Evolutionary conservation across 2,329 filamentous ascomycete genomes (phyloP), one percentile per base, ranked within the genome.

Genomic region (Thelonectria rubi): DNA sequence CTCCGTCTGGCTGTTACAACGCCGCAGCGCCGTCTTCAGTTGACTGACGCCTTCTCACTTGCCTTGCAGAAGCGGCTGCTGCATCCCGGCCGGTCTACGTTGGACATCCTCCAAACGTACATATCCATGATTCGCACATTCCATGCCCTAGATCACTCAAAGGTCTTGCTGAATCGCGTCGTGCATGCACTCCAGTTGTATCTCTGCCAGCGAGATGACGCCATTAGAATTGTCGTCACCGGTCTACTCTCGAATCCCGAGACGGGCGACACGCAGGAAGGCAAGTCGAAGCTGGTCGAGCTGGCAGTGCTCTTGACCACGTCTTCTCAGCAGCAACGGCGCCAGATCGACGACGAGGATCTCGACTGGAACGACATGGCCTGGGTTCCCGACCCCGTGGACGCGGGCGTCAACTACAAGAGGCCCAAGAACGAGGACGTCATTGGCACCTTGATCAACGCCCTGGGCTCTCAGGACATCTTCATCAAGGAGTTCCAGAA

Each of bases 401-500:
- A 99, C 74, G 95, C 95, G 1, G 93, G 93, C 10, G 91, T 93
- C 49, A 92, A 97, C 73, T 97, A 97, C 80, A 93, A 91, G 72
- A 90, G 93, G 60, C 92, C 92, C 11, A 96, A 92, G 75, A 91
- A 88, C 45, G 91, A 94, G 65, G 95, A 99, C 76, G 90, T 98
- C 12, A 93, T 98, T 59, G 93, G 93, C 54, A 97, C 93, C 54
- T 82, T 99, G 45, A 91, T 98, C 68, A 91, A 88, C 60, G 87
- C 97, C 0, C 91, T 97, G 68, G 94, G 97, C 12, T 91, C 91
- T 17, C 92, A 94, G 68, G 94, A 97, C 53, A 86, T 91, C 47
- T 98, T 98, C 73, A 95, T 97, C 77, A 96, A 93, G 69, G 94
- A 98, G 75, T 91, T 99, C 64, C 93, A 97, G 73, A 88, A 85